Base-by-base conservation (phyloP, 2,329 filamentous ascomycete species). In the Diaporthe caulivora region DNA sequence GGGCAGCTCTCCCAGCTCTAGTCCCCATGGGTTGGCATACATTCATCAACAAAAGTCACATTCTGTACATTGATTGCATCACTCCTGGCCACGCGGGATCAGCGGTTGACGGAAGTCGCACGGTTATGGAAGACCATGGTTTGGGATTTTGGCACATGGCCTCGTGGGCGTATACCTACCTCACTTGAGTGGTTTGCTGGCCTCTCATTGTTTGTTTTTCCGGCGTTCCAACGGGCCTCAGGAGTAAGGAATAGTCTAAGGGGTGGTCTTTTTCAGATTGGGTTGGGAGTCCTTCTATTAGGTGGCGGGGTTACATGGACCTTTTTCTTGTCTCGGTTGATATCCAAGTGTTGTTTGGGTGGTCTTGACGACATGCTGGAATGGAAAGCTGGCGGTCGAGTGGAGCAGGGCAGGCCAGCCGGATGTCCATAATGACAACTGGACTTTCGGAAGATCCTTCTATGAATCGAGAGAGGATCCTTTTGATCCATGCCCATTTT, bases 1-100 rank as follows among this genome's bases (percentile, higher is more conserved):
- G 81, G 80, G n/a, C 88, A 89, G 80, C 81, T 92, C 58, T 49
- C 55, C 24, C 69, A 71, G 34, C 44, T 62, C 13, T 70, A 49
- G 40, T 37, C 21, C 4, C 15, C 9, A 26, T 11, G n/a, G 34
- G 21, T 2, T 40, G 55, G 21, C 21, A 2, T 37, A 17, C 62
- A 51, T 15, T 26, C 53, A 40, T n/a, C 18, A 67, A 67, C 44
- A 53, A 62, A 53, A n/a, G 29, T 53, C 31, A 6, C 26, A 7
- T 40, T 34, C 21, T 67, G 31, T 53, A 40, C 26, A 51, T 67
- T 67, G 34, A 40, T 51, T 40, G 44, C 62, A 67, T 67, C 21
- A 40, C n/a, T 29, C 13, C 17, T n/a, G n/a, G 44, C 47, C 31
- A 34, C 15, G 62, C n/a, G n/a, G 29, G 47, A 29, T 26, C 47